A percentile compares a stretch with the other conserved stretches of the same genome.
Evolutionary conservation across 352 stramenopile genomes (phyloP).

Genomic region (Phytophthora tubulina): DNA sequence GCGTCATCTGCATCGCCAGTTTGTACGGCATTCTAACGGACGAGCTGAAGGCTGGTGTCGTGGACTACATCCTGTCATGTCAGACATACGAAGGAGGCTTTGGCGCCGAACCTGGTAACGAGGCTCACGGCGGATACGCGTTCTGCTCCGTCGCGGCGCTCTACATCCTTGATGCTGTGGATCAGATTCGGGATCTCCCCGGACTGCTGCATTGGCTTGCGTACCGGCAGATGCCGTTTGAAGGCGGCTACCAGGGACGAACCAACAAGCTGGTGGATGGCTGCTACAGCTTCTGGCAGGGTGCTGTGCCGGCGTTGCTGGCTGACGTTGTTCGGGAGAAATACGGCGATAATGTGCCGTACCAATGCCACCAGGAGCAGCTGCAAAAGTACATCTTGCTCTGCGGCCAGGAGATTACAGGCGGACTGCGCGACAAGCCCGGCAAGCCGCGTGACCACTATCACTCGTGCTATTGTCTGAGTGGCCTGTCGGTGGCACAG

Average conservation of each 20-base stretch:
- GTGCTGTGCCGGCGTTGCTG: constrained; percentile 89
- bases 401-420: constrained; percentile 95
- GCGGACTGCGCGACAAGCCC: constrained; percentile 95
- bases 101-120: constrained; percentile 90
- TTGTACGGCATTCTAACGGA: constrained; percentile 94
- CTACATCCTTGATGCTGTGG: constrained; percentile 86
- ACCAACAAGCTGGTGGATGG: constrained; percentile 99
- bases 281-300: constrained; percentile 99
- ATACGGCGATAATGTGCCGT: constrained; percentile 49
- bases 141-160: constrained; percentile 97
- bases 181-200: constrained; percentile 62
- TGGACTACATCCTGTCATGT: constrained; percentile 88
- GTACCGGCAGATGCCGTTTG: constrained; percentile 94
- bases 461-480: constrained; percentile 99
- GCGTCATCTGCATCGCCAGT: constrained; percentile 93
- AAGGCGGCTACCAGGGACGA: constrained; percentile 93
- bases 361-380: constrained; percentile 77
- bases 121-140: constrained; percentile 99
- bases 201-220: constrained; percentile 91
- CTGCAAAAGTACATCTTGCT: constrained; percentile 95
- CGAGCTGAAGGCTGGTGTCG: constrained; percentile 81
- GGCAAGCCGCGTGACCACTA: constrained; percentile 98
- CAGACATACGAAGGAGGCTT: constrained; percentile 99
- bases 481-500: constrained; percentile 95
- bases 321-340: constrained; percentile 50